Evolutionary conservation across 768 basidiomycete species (phyloP).

Genomic region (Leccinum aurantiacum): DNA sequence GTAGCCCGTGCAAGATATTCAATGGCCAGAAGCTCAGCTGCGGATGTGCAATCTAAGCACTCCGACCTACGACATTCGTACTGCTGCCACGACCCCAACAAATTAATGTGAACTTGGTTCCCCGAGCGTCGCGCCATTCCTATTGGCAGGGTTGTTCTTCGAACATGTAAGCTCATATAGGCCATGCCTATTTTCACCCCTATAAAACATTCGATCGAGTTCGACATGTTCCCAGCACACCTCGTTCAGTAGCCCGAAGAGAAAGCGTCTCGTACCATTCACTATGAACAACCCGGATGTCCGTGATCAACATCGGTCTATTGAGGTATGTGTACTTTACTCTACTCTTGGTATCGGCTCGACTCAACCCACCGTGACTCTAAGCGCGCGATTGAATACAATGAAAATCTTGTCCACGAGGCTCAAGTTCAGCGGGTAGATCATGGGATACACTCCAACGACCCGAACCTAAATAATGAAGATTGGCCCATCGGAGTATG

Average conservation of each 20-base stretch:
- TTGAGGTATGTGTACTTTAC: background rate
- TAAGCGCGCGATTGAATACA: background rate
- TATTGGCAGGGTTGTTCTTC: background rate
- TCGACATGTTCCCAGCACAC: background rate
- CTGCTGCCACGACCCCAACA: background rate
- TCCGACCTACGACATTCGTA: background rate
- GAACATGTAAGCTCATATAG: conserved; percentile 1
- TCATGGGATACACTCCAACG: conserved; percentile 3
- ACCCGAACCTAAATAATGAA: background rate
- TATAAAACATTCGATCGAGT: conserved; percentile 9
- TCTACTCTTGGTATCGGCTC: background rate
- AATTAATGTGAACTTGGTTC: background rate
- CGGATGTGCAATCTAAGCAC: too few species aligned
- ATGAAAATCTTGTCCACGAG: conserved; percentile 1
- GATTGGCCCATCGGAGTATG: conserved; percentile 4
- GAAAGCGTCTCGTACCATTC: background rate
- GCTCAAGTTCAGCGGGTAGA: background rate
- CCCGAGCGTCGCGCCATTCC: background rate
- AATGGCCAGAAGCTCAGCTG: too few species aligned
- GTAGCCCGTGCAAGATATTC: too few species aligned
- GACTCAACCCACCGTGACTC: background rate
- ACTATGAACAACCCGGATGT: background rate
- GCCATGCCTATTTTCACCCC: background rate
- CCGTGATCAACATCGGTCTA: background rate
- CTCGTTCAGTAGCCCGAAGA: background rate